These are phyloP conservation scores for Penicillium palitans DNA, from an alignment of 2,329 filamentous ascomycete species.

Conservation along the genomic window DNA sequence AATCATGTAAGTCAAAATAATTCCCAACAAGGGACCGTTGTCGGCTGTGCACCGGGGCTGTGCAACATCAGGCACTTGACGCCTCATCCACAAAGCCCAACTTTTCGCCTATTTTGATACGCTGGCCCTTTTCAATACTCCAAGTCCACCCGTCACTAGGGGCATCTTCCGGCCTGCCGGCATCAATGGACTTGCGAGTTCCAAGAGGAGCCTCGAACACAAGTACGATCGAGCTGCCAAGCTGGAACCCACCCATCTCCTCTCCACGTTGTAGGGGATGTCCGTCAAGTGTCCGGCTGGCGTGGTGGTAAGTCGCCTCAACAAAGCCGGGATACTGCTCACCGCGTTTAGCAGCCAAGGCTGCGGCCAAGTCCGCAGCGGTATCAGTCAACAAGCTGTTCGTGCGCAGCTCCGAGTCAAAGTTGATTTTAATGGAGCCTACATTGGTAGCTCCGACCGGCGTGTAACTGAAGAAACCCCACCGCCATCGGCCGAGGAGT, in stretches of 20 bases:
- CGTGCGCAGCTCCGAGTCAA: constrained; percentile 88
- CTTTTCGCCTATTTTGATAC: constrained; percentile 83
- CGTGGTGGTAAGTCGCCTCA: constrained; percentile 82
- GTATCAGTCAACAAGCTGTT: constrained; percentile 93
- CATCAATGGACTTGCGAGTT: constrained; percentile 56
- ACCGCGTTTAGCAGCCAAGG: constrained; percentile 70
- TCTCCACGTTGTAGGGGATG: constrained; percentile 83
- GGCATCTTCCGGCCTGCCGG: constrained; percentile 59
- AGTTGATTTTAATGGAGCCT: constrained; percentile 94
- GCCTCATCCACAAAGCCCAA: constrained; percentile 66
- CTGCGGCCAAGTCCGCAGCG: constrained; percentile 80
- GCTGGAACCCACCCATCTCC: constrained; percentile 97
- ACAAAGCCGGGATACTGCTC: constrained; percentile 88
- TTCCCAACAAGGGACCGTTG: not conserved
- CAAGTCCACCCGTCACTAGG: constrained; percentile 75
- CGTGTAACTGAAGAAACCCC: constrained; percentile 95
- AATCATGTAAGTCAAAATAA: not conserved
- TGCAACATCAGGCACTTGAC: constrained; percentile 7
- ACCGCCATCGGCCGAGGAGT: constrained; percentile 88
- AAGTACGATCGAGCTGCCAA: constrained; percentile 91
- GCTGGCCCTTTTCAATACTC: constrained; percentile 83
- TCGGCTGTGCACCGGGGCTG: constrained; percentile 7
- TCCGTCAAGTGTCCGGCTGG: constrained; percentile 75
- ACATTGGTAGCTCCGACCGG: constrained; percentile 97
- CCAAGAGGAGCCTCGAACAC: constrained; percentile 91